phyloP scores from a whole-genome alignment of 768 basidiomycete genomes.

The Phaffia tasmanica region DNA sequence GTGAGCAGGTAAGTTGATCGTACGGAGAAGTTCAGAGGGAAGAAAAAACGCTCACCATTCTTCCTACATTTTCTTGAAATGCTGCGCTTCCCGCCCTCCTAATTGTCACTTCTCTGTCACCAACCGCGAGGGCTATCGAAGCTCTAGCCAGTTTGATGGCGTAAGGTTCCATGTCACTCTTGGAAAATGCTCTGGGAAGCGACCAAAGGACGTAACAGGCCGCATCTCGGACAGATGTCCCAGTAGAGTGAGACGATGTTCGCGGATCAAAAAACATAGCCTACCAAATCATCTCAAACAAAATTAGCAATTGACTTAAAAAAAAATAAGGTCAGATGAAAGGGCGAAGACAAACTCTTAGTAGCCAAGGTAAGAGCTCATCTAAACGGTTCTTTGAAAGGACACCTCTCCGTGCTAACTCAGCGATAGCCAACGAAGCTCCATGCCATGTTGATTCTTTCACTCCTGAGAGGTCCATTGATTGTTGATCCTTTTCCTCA shows the following conservation, averaged over 20 bases:
- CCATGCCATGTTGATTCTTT: slow-evolving; percentile 91
- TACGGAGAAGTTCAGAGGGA: neutral
- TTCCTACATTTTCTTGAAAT: slow-evolving; percentile 91
- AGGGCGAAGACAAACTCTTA: slow-evolving; percentile 48
- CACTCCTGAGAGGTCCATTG: slow-evolving; percentile 32
- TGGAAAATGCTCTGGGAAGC: slow-evolving; percentile 57
- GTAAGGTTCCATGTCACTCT: slow-evolving; percentile 47
- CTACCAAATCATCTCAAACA: slow-evolving; percentile 39
- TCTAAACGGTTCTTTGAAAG: slow-evolving; percentile 50
- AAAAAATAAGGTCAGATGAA: neutral
- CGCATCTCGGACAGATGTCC: slow-evolving; percentile 87
- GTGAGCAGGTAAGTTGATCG: slow-evolving; percentile 4
- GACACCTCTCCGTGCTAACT: slow-evolving; percentile 74
- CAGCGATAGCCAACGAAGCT: slow-evolving; percentile 79
- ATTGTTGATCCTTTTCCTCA: slow-evolving; percentile 29
- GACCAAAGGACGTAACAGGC: slow-evolving; percentile 94
- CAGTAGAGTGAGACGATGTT: slow-evolving; percentile 84
- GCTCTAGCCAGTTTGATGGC: slow-evolving; percentile 55
- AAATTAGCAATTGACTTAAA: neutral
- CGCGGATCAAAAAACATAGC: slow-evolving; percentile 85
- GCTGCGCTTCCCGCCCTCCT: slow-evolving; percentile 92
- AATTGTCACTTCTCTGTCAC: slow-evolving; percentile 89
- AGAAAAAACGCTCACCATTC: slow-evolving; percentile 53
- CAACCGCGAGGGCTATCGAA: slow-evolving; percentile 69
- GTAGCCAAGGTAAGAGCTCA: slow-evolving; percentile 63